phyloP scores from a whole-genome alignment of 306 rosid genomes.

The Medicago truncatula region DNA sequence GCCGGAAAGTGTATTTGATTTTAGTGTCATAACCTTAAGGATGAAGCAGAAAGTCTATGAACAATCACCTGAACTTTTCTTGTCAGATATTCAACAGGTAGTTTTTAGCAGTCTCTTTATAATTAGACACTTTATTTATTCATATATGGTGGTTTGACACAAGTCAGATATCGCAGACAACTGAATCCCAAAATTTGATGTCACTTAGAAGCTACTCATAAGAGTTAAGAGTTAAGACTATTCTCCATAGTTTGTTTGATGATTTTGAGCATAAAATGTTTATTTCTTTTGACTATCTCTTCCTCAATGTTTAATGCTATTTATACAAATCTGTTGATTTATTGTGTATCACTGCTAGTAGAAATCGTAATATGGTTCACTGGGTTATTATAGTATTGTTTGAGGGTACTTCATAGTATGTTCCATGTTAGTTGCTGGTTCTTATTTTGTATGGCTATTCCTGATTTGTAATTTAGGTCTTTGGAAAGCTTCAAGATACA shows the following conservation, averaged over 20 bases:
- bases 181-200: background rate
- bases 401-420: conserved; percentile 1
- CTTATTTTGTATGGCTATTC: conserved; percentile 32
- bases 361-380: conserved; percentile 14
- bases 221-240: too few species aligned
- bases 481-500: conserved; percentile 75
- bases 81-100: conserved; percentile 87
- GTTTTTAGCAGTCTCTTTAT: conserved; percentile 29
- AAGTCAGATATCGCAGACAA: conserved; percentile 1
- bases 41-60: conserved; percentile 79
- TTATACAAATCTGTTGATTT: conserved; percentile 13
- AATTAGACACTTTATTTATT: conserved; percentile 8
- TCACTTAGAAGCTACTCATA: too few species aligned
- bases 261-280: conserved; percentile 20
- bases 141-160: conserved; percentile 26
- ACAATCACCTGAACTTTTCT: conserved; percentile 74
- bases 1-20: conserved; percentile 71
- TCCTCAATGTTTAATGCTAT: conserved; percentile 28
- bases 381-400: conserved; percentile 23
- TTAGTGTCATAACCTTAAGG: conserved; percentile 69
- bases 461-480: conserved; percentile 58
- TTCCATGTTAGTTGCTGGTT: conserved; percentile 20
- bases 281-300: conserved; percentile 7
- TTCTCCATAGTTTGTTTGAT: background rate
- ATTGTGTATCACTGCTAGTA: conserved; percentile 26